A percentile compares a stretch with the other conserved stretches of the same genome.
These are phyloP conservation scores for Diaporthe sp. DNA, from an alignment of 2,329 filamentous ascomycete species.

Conservation along the genomic window DNA sequence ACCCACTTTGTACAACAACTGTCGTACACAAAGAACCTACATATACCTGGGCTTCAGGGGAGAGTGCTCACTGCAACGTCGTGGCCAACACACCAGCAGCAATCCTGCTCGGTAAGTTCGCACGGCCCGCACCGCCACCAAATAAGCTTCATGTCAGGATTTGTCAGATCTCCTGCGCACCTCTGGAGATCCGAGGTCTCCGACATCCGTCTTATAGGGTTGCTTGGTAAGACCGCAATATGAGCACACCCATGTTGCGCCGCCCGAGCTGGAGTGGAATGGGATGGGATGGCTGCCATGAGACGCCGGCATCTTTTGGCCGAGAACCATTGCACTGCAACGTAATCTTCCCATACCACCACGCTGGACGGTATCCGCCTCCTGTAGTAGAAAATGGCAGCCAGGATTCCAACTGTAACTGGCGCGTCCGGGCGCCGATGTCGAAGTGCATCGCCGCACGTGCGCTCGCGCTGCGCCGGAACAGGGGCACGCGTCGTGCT, in stretches of 20 bases:
- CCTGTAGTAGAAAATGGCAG: too few species aligned
- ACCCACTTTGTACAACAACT: neutral
- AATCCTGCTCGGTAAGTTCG: neutral
- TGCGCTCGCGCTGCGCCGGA: neutral
- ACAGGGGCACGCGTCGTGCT: too few species aligned
- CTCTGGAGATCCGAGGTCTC: too few species aligned
- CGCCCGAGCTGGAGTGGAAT: neutral
- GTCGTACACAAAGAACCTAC: neutral
- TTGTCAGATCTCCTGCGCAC: neutral
- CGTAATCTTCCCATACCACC: too few species aligned
- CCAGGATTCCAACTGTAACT: neutral
- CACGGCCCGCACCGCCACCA: neutral
- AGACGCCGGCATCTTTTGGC: neutral
- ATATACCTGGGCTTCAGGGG: neutral
- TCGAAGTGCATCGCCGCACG: neutral
- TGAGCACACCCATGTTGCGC: neutral
- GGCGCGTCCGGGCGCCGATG: neutral
- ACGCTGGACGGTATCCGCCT: too few species aligned
- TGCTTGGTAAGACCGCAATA: neutral
- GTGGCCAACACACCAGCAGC: neutral
- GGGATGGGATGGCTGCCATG: neutral
- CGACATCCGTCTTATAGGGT: neutral
- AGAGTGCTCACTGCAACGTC: neutral
- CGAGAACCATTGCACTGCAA: neutral
- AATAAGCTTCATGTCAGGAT: neutral